phyloP scores from a whole-genome alignment of 1,139 yeast species.

The Arxiozyma bovina region DNA sequence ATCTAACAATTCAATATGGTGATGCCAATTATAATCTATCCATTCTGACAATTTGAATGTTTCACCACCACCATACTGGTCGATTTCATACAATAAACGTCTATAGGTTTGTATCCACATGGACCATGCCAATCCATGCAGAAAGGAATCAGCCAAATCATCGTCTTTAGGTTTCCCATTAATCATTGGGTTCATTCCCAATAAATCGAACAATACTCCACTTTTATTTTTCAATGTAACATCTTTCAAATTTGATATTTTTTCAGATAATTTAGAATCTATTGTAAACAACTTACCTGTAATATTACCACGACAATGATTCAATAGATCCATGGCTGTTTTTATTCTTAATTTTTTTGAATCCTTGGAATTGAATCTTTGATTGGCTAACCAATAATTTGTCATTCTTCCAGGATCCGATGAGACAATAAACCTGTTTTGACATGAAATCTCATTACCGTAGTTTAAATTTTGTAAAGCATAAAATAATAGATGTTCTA shows the following conservation, averaged over 20 bases:
- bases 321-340: slow-evolving; percentile 16
- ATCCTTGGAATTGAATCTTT: not conserved
- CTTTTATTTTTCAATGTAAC: slow-evolving; percentile 11
- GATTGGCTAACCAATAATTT: slow-evolving; percentile 31
- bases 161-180: slow-evolving; percentile 41
- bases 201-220: slow-evolving; percentile 13
- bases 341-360: not conserved
- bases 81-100: not conserved
- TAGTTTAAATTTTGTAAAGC: slow-evolving; percentile 11
- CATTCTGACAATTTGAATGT: not conserved
- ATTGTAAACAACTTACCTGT: not conserved
- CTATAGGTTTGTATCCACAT: slow-evolving; percentile 33
- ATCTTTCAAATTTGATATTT: not conserved
- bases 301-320: slow-evolving; percentile 7
- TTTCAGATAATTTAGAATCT: not conserved
- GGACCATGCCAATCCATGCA: slow-evolving; percentile 49
- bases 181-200: slow-evolving; percentile 9
- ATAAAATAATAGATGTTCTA: slow-evolving; percentile 42
- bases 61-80: not conserved
- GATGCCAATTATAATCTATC: not conserved
- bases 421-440: slow-evolving; percentile 22
- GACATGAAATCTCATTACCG: not conserved
- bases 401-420: slow-evolving; percentile 37
- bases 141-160: slow-evolving; percentile 50
- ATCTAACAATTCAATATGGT: not conserved